Evolutionary conservation across 2,329 filamentous ascomycete genomes (phyloP).

Genomic region (Thielaviopsis musarum): DNA sequence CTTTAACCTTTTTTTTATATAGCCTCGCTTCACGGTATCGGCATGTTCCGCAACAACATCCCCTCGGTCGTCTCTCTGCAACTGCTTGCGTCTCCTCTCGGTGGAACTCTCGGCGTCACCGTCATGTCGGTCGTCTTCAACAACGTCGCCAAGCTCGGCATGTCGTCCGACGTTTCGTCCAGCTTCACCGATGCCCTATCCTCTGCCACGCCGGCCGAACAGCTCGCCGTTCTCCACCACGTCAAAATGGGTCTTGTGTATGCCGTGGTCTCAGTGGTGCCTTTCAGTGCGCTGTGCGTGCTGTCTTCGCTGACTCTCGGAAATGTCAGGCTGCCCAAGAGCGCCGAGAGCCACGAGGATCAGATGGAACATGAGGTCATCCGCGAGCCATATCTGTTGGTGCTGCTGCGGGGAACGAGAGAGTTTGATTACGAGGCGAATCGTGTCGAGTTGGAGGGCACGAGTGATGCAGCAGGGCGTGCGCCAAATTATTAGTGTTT

Average conservation of each 20-base stretch:
- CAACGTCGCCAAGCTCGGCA: conserved; percentile 27
- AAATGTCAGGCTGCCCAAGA: not conserved
- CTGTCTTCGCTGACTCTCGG: not conserved
- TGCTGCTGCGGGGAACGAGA: not conserved
- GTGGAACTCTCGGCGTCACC: conserved; percentile 47
- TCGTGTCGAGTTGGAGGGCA: not conserved
- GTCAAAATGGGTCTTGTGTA: not conserved
- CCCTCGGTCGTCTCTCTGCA: conserved; percentile 43
- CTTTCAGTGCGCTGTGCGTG: not conserved
- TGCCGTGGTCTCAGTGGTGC: conserved; percentile 1
- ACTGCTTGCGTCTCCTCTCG: conserved; percentile 42
- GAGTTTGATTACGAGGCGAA: not conserved
- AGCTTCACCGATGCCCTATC: not conserved
- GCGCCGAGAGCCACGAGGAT: not conserved
- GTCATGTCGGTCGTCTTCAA: conserved; percentile 56
- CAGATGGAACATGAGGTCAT: conserved; percentile 5
- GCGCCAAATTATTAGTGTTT: not conserved
- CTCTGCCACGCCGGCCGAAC: not conserved
- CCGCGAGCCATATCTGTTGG: not conserved
- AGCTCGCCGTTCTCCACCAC: not conserved
- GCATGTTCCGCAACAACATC: conserved; percentile 40
- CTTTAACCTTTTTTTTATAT: not conserved
- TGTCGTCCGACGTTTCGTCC: not conserved
- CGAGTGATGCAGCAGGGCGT: not conserved
- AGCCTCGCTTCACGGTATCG: conserved; percentile 43